Conservation (phyloP, 257 asterid genomes). For the Knoxia roxburghii region DNA sequence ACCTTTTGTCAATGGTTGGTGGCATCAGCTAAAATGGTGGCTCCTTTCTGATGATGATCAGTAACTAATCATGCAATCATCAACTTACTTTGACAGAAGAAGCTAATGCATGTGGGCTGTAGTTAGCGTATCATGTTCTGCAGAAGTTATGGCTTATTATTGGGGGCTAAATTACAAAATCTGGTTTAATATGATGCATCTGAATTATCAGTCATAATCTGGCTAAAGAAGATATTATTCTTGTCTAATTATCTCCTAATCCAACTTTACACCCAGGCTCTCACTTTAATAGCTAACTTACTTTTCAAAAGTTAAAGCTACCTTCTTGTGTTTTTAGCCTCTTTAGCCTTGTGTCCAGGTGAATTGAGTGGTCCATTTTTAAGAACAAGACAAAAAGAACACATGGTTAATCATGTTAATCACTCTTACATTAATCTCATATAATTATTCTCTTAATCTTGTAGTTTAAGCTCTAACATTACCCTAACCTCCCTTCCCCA, state of each 20-base stretch:
- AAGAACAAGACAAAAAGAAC: conserved; percentile 19
- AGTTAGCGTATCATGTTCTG: no score
- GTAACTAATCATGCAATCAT: no score
- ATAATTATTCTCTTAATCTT: neutral
- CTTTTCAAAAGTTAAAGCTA: conserved; percentile 24
- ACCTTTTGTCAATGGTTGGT: neutral
- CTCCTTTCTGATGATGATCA: no score
- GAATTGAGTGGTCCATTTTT: conserved; percentile 12
- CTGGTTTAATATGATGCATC: neutral
- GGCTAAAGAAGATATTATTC: conserved; percentile 16
- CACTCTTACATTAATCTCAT: no score
- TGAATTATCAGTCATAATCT: conserved; percentile 1
- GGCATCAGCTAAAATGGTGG: neutral
- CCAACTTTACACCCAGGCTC: conserved; percentile 16
- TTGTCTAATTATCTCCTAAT: conserved; percentile 11
- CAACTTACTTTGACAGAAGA: no score
- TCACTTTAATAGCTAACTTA: conserved; percentile 12
- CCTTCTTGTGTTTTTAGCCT: neutral
- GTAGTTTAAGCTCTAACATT: no score
- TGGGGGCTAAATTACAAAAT: neutral
- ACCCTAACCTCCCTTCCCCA: neutral
- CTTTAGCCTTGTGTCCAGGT: neutral
- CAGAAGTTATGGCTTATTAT: no score
- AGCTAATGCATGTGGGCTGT: no score
- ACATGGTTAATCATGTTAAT: neutral